phyloP scores from a whole-genome alignment of 2,329 filamentous ascomycete species.

The Cladosporium cucumerinum region DNA sequence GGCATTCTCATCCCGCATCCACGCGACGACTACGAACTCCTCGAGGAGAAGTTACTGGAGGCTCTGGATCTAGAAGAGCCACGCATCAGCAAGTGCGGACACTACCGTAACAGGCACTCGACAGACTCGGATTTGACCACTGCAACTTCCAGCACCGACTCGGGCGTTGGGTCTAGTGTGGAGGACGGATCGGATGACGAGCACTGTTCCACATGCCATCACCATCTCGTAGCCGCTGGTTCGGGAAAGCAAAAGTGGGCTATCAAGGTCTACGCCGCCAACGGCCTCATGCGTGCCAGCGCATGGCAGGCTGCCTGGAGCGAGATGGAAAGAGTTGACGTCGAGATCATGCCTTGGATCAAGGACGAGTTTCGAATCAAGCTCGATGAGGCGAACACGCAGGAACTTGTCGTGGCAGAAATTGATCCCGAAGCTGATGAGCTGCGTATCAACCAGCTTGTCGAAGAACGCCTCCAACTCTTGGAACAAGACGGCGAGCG shows the following conservation, averaged over 20 bases:
- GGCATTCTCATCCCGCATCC: conserved; percentile 74
- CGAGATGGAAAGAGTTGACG: conserved; percentile 98
- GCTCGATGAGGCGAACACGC: conserved; percentile 50
- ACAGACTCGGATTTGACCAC: conserved; percentile 42
- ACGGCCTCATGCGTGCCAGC: conserved; percentile 85
- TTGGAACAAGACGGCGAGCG: conserved; percentile 13
- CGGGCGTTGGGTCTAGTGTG: conserved; percentile 30
- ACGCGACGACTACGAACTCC: conserved; percentile 72
- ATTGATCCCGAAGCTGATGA: conserved; percentile 35
- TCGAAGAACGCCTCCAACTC: conserved; percentile 25
- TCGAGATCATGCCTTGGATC: conserved; percentile 78
- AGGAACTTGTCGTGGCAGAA: conserved; percentile 40
- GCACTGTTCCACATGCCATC: conserved; percentile 35
- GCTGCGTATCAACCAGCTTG: conserved; percentile 18
- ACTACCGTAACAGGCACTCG: conserved; percentile 65
- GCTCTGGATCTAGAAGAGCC: conserved; percentile 69
- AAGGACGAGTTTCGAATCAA: conserved; percentile 57
- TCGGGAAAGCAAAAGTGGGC: conserved; percentile 59
- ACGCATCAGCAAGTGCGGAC: conserved; percentile 70
- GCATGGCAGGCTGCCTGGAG: conserved; percentile 94
- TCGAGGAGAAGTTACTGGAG: conserved; percentile 74
- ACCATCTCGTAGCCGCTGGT: conserved; percentile 37
- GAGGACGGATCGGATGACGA: conserved; percentile 21
- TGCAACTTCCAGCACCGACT: conserved; percentile 25
- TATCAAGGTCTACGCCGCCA: conserved; percentile 89